phyloP scores from a whole-genome alignment of 139 green algal genomes.

The Tetraselmis striata region DNA sequence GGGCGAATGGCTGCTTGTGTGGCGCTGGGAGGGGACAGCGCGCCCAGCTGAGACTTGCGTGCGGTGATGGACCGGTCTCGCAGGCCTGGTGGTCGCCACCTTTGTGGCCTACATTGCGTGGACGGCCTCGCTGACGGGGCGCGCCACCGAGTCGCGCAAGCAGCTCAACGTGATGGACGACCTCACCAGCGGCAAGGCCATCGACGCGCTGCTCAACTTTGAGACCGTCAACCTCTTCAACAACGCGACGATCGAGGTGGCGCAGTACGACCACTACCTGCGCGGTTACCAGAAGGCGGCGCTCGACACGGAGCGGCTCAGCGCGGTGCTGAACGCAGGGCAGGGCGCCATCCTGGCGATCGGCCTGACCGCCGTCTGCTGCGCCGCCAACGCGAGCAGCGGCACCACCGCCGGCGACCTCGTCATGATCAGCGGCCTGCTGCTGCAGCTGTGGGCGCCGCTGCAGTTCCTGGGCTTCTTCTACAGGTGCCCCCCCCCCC shows the following conservation, averaged over 20 bases:
- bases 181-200: slow-evolving; percentile 69
- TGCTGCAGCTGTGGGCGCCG: slow-evolving; percentile 91
- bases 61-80: too few relatives aligned
- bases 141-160: slow-evolving; percentile 38
- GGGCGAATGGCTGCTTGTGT: background rate
- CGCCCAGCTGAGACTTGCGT: slow-evolving; percentile 5
- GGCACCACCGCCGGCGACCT: slow-evolving; percentile 57
- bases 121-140: slow-evolving; percentile 71
- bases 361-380: slow-evolving; percentile 53
- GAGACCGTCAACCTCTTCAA: slow-evolving; percentile 84
- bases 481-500: slow-evolving; percentile 38
- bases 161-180: slow-evolving; percentile 85
- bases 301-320: slow-evolving; percentile 61
- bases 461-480: slow-evolving; percentile 89
- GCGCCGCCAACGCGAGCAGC: slow-evolving; percentile 8
- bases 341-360: slow-evolving; percentile 75
- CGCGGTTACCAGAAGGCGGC: slow-evolving; percentile 45
- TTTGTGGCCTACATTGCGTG: slow-evolving; percentile 82
- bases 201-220: slow-evolving; percentile 91
- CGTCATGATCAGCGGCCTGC: slow-evolving; percentile 83
- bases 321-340: slow-evolving; percentile 81
- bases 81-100: slow-evolving; percentile 62
- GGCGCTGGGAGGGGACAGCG: background rate
- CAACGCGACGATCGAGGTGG: slow-evolving; percentile 56
- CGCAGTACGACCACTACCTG: slow-evolving; percentile 62